phyloP scores from a whole-genome alignment of 192 early-diverging fungal genomes.

The Geranomyces variabilis region DNA sequence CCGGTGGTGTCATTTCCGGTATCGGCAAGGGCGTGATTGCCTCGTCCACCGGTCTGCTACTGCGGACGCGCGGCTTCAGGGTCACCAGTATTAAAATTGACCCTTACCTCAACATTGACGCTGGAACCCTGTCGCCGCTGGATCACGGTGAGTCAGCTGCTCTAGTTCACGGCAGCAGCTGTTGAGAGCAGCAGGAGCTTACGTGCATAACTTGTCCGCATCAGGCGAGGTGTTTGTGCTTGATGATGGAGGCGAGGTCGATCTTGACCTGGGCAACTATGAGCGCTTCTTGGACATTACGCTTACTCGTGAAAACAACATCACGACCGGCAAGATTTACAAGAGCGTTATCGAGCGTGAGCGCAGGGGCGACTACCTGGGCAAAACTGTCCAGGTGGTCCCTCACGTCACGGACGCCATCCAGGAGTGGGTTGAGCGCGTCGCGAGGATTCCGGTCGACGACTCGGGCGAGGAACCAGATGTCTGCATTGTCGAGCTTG shows the following conservation, averaged over 20 bases:
- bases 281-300: constrained; percentile 96
- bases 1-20: constrained; percentile 98
- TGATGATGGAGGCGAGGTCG: constrained; percentile 98
- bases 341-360: constrained; percentile 92
- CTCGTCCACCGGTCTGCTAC: constrained; percentile 91
- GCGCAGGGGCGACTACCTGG: constrained; percentile 93
- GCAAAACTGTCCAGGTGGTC: constrained; percentile 99
- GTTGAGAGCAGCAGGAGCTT: too few species aligned
- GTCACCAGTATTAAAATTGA: constrained; percentile 99
- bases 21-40: constrained; percentile 99
- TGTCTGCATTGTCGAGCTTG: constrained; percentile 97
- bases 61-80: constrained; percentile 87
- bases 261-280: constrained; percentile 98
- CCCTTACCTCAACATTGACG: constrained; percentile 99
- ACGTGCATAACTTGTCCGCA: too few species aligned
- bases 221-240: constrained; percentile 97
- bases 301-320: constrained; percentile 96
- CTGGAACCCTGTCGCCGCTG: constrained; percentile 93
- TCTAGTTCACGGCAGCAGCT: too few species aligned
- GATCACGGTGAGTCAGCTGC: constrained; percentile 78
- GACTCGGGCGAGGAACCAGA: constrained; percentile 81
- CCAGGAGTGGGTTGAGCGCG: constrained; percentile 97
- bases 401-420: constrained; percentile 97
- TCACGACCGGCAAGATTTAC: constrained; percentile 99
- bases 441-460: constrained; percentile 86